These are phyloP conservation scores for Phytophthora fragariaefolia DNA, from an alignment of 352 stramenopile genomes.

Conservation along the genomic window DNA sequence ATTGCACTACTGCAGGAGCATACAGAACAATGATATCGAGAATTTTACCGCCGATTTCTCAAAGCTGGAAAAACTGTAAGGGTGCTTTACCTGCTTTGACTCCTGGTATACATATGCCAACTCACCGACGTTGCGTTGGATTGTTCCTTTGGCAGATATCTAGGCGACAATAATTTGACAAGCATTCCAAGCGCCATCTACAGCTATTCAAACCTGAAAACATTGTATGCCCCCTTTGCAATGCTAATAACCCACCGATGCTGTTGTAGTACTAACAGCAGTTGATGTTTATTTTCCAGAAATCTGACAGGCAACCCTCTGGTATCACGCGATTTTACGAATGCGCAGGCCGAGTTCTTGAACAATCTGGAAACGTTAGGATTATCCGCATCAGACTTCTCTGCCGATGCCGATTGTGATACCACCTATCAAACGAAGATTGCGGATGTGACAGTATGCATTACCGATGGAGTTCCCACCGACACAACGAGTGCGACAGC, in stretches of 20 bases:
- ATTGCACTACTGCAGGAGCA: conserved; percentile 31
- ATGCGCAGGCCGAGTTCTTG: conserved; percentile 36
- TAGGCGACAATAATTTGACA: conserved; percentile 61
- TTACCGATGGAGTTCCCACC: conserved; percentile 16
- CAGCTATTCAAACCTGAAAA: conserved; percentile 47
- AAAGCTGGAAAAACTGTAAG: conserved; percentile 34
- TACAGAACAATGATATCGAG: conserved; percentile 66
- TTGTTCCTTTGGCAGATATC: conserved; percentile 31
- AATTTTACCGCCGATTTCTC: conserved; percentile 59
- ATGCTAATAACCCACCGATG: no score
- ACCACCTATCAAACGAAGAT: conserved; percentile 20
- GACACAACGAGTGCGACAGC: not conserved
- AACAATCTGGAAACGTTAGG: conserved; percentile 37
- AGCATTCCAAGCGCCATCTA: conserved; percentile 58
- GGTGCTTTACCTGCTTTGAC: not conserved
- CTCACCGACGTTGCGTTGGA: not conserved
- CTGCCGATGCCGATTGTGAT: conserved; percentile 28
- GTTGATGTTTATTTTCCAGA: conserved; percentile 8
- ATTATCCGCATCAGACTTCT: conserved; percentile 41
- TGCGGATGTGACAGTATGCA: conserved; percentile 30
- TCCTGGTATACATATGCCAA: not conserved
- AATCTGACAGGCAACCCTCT: conserved; percentile 50
- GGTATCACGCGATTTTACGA: conserved; percentile 39
- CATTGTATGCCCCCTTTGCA: conserved; percentile 43
- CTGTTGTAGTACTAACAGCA: no score